A percentile compares a stretch with the other conserved stretches of the same genome.
Conservation (phyloP, 2,329 filamentous ascomycete genomes). For the Gaeumannomyces sp. region DNA sequence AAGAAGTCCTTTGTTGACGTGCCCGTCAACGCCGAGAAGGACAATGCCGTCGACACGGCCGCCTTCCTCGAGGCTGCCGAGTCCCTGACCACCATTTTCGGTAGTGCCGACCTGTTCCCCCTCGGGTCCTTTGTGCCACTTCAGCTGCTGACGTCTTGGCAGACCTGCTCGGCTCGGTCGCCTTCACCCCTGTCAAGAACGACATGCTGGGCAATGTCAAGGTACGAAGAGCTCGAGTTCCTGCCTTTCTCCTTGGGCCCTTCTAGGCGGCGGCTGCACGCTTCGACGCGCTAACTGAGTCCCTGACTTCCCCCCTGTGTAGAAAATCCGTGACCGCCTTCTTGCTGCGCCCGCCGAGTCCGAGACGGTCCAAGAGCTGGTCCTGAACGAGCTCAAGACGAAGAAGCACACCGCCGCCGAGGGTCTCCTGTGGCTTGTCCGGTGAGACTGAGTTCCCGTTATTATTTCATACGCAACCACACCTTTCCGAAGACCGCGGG, state of each 20-base stretch:
- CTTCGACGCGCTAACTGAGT: not conserved
- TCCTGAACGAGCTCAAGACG: conserved; percentile 77
- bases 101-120: conserved; percentile 36
- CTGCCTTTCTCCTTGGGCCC: not conserved
- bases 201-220: conserved; percentile 91
- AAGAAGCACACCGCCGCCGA: conserved; percentile 87
- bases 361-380: conserved; percentile 78
- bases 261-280: too few relatives aligned
- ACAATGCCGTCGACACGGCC: conserved; percentile 72
- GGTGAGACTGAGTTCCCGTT: conserved; percentile 46
- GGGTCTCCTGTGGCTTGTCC: conserved; percentile 83
- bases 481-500: not conserved
- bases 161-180: conserved; percentile 62
- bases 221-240: conserved; percentile 39
- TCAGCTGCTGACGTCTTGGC: conserved; percentile 2
- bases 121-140: not conserved
- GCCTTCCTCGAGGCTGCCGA: conserved; percentile 91
- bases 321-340: conserved; percentile 88
- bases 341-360: conserved; percentile 71
- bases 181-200: conserved; percentile 84
- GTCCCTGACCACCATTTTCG: conserved; percentile 80
- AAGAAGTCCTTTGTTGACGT: conserved; percentile 81
- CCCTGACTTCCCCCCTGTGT: not conserved
- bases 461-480: not conserved
- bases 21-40: conserved; percentile 64